Base-by-base conservation (phyloP, 2,329 filamentous ascomycete species). In the Aspergillus spinulosporus region DNA sequence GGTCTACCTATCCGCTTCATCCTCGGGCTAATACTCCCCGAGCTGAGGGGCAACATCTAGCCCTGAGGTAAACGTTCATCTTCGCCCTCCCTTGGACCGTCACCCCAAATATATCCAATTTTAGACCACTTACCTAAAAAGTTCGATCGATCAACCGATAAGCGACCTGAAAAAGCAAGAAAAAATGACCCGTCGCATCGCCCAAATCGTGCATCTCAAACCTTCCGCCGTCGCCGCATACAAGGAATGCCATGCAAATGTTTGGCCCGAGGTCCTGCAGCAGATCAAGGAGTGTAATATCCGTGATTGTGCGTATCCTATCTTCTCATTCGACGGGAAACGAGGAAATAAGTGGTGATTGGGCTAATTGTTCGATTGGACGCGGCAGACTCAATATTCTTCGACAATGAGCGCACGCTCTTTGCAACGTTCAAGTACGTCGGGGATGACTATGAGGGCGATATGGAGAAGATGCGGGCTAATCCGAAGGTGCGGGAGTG, bases 391-490 rank as follows among this genome's bases (percentile, higher is more conserved):
- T 89, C 84, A 62, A 82, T 72, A 21, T 88, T 92, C 69, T 91
- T 83, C 74, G 84, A 89, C 64, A 86, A 90, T 66, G 79, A 85
- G 9, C 74, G 82, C 52, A 86, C 86, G 42, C 79, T 93, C 1
- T 92, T 92, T 68, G 87, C 88, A 0, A 85, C 78, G 26, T 90
- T 92, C 78, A 92, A 90, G 70, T 93, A 92, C 66, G 78, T 88
- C n/a, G 89, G 90, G 0, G 82, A 82, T 58, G 82, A 90, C 61
- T 92, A 84, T 58, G 85, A 83, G 2, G 86, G 79, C 7, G 89
- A 93, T 67, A 92, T 93, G 90, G 81, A 84, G 71, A 80, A 78
- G 59, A 92, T 92, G 88, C 80, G 81, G 1, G 84, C 84, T 55
- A 90, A 92, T 64, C 81, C 84, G 1, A 87, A 86, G 67, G 87